A percentile compares a stretch with the other conserved stretches of the same genome.
These are phyloP conservation scores for Plasmodiophora brassicae DNA, from an alignment of 208 protist species.

Conservation along the genomic window DNA sequence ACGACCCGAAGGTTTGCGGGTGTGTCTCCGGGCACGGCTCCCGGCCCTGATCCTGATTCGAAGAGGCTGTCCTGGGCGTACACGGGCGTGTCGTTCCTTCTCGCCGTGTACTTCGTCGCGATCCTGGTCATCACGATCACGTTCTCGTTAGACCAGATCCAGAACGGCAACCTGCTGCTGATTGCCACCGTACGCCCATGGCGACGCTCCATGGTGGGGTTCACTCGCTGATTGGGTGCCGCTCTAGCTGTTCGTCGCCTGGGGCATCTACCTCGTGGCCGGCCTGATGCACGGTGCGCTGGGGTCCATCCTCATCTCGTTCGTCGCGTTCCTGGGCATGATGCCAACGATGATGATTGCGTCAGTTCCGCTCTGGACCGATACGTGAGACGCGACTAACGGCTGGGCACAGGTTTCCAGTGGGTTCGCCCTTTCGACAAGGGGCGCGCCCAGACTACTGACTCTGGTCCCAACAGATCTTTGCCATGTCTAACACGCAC, in stretches of 20 bases:
- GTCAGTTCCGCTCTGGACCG: too few species aligned
- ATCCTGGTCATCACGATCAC: constrained; percentile 13
- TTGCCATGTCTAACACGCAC: constrained; percentile 18
- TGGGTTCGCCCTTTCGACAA: too few species aligned
- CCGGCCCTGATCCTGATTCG: neutral
- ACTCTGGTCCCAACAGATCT: too few species aligned
- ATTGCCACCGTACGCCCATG: neutral
- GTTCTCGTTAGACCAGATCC: neutral
- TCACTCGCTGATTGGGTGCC: too few species aligned
- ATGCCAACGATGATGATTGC: constrained; percentile 3
- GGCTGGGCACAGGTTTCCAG: too few species aligned
- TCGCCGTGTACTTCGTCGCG: constrained; percentile 1
- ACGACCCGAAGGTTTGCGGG: too few species aligned
- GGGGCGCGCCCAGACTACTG: too few species aligned
- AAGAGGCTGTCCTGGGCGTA: neutral
- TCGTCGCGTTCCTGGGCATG: neutral
- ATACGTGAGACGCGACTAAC: too few species aligned
- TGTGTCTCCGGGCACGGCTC: neutral
- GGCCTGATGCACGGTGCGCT: constrained; percentile 16
- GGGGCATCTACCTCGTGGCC: neutral
- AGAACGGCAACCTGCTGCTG: neutral
- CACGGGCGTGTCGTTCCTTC: neutral
- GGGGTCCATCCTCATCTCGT: constrained; percentile 14
- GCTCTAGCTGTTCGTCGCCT: neutral
- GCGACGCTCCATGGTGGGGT: too few species aligned